Evolutionary conservation across 2,329 filamentous ascomycete species (phyloP), one percentile per base, ranked within the genome.

Genomic region (Aspergillus novoparasiticus): DNA sequence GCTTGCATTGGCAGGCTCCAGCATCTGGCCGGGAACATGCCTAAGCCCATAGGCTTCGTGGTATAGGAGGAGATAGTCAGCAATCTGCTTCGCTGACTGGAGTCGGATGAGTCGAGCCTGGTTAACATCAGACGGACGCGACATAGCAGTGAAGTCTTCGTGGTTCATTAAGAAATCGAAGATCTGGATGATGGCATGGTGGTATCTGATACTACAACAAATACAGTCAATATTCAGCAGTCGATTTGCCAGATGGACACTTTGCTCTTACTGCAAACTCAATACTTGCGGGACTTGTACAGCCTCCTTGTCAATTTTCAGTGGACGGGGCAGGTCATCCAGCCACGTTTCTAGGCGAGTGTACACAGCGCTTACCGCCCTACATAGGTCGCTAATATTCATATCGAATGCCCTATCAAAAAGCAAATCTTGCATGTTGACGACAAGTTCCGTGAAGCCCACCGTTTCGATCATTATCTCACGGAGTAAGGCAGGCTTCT

Each of bases 31-130:
- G 11, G 75, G 72, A 21, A 73, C 69, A 26, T 75, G 69, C 36
- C 70, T 69, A 21, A 74, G 63, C 11, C 72, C 73, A 64, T 73
- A 77, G 4, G 66, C 63, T 34, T 66, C 66, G 21, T 72, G 73
- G 46, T 75, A 68, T 32, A 72, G 50, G 26, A 64, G 69, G 57
- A 76, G 69, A 45, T 67, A 75, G 19, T 64, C 61, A 11, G 71
- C 71, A 53, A 73, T 73, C 51, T 72, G 70, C 32, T 68, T 65
- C 6, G 69, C 71, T 12, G 69, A 64, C 21, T 60, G 55, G n/a
- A 70, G 26, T 43, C 71, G 72, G 14, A 61, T 64, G 28, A 57
- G 41, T 59, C 60, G 64, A 21, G 56, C 65, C 19, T 69, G 55
- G 57, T 66, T 61, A 6, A 66, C 51, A 43, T 63, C 50, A 26